Evolutionary conservation across 2,329 filamentous ascomycete species (phyloP).

Genomic region (Hysterium pulicare): DNA sequence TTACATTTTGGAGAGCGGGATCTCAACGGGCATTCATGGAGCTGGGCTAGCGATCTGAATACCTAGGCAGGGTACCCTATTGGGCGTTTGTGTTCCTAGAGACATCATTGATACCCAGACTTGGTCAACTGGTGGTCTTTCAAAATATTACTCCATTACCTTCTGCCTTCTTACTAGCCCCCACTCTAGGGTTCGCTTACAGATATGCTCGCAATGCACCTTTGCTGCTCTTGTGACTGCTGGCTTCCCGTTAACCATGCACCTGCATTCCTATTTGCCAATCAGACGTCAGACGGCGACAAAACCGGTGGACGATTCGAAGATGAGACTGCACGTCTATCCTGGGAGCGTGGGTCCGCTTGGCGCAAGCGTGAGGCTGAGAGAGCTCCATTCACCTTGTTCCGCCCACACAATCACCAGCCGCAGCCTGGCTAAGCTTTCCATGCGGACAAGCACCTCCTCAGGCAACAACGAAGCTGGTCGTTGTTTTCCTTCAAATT

Average conservation of each 20-base stretch:
- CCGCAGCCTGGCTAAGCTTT: slow-evolving; percentile 1
- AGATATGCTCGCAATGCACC: no score
- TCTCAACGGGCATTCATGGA: not conserved
- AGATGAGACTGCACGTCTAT: slow-evolving; percentile 2
- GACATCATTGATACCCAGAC: slow-evolving; percentile 4
- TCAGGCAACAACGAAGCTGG: slow-evolving; percentile 9
- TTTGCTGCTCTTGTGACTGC: not conserved
- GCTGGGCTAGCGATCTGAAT: not conserved
- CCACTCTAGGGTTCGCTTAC: not conserved
- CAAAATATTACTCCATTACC: not conserved
- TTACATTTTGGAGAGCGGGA: not conserved
- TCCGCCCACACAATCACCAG: slow-evolving; percentile 1
- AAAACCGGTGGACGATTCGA: slow-evolving; percentile 1
- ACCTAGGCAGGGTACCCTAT: not conserved
- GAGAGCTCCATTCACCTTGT: slow-evolving; percentile 1
- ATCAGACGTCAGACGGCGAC: not conserved
- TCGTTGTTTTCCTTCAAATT: slow-evolving; percentile 9
- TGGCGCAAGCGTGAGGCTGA: slow-evolving; percentile 6
- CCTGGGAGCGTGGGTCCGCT: not conserved
- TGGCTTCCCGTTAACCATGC: not conserved
- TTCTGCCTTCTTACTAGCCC: not conserved
- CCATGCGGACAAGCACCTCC: slow-evolving; percentile 2
- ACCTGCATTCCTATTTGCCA: not conserved
- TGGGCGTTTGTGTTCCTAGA: not conserved
- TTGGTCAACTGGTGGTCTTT: not conserved